These are phyloP conservation scores for Aspergillus sp. DNA, from an alignment of 2,329 filamentous ascomycete species.

Conservation along the genomic window DNA sequence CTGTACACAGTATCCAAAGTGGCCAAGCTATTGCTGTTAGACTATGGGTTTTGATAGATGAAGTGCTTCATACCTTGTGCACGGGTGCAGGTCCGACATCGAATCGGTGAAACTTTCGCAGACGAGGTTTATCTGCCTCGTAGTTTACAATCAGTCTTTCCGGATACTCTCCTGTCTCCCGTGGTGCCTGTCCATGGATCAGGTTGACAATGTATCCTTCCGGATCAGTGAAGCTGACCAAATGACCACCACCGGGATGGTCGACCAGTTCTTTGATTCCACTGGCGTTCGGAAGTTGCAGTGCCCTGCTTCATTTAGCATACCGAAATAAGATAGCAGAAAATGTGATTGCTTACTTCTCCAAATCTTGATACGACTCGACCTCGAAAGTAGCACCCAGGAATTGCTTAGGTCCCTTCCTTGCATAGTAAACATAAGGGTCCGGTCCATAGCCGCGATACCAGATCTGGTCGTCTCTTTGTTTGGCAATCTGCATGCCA, in stretches of 20 bases:
- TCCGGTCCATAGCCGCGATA: slow-evolving; percentile 25
- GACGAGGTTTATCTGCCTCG: slow-evolving; percentile 30
- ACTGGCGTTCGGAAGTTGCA: slow-evolving; percentile 31
- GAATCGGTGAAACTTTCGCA: slow-evolving; percentile 35
- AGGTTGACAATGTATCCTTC: slow-evolving; percentile 46
- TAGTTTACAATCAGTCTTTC: slow-evolving; percentile 30
- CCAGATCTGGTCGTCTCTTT: slow-evolving; percentile 26
- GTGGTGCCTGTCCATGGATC: slow-evolving; percentile 39
- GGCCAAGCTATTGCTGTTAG: slow-evolving; percentile 26
- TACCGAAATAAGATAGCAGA: no score
- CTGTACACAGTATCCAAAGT: slow-evolving; percentile 31
- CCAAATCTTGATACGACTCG: slow-evolving; percentile 45
- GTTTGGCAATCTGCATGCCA: slow-evolving; percentile 41
- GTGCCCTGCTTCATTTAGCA: slow-evolving; percentile 14
- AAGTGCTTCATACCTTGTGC: slow-evolving; percentile 28
- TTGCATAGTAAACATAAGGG: slow-evolving; percentile 27
- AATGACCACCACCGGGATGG: slow-evolving; percentile 43
- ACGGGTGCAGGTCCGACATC: slow-evolving; percentile 33
- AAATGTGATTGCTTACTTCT: slow-evolving; percentile 33
- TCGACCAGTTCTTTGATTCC: slow-evolving; percentile 35
- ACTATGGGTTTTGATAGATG: not conserved
- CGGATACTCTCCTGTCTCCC: slow-evolving; percentile 19
- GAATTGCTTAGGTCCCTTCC: slow-evolving; percentile 21
- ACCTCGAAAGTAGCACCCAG: slow-evolving; percentile 49
- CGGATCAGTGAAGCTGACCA: slow-evolving; percentile 43